Conservation (phyloP, 805 yeast species). For the Myxozyma geophila region DNA sequence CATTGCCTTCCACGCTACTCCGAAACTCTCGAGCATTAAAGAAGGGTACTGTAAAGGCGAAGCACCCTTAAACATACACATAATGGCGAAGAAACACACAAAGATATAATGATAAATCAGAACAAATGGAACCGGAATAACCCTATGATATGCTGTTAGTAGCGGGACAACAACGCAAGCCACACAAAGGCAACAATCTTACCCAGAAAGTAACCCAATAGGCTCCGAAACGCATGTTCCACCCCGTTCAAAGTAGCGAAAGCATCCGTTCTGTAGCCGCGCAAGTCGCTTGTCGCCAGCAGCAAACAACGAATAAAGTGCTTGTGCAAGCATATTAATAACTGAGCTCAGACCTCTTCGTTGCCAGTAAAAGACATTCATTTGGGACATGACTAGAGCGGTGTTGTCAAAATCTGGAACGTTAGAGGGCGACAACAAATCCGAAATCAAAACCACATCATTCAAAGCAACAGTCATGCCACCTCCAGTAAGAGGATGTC, state of each 20-base stretch:
- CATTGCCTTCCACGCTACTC: constrained; percentile 34
- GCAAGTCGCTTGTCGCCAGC: constrained; percentile 64
- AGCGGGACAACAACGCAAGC: too few relatives aligned
- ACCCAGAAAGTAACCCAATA: constrained; percentile 78
- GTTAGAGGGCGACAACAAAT: constrained; percentile 59
- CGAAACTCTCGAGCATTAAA: constrained; percentile 27
- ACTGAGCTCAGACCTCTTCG: constrained; percentile 83
- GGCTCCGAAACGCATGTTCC: constrained; percentile 82
- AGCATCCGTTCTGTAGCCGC: constrained; percentile 85
- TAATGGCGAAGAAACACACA: constrained; percentile 86
- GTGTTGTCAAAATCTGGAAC: constrained; percentile 64
- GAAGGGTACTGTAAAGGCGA: constrained; percentile 31
- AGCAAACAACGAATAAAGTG: constrained; percentile 86
- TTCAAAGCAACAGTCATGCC: constrained; percentile 98
- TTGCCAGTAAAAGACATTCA: constrained; percentile 71
- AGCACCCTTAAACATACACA: constrained; percentile 25
- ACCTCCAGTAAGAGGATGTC: constrained; percentile 98
- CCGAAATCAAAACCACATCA: constrained; percentile 74
- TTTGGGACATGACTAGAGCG: constrained; percentile 57
- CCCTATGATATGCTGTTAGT: constrained; percentile 24
- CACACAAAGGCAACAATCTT: not conserved
- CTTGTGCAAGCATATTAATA: constrained; percentile 86
- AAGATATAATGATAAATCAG: constrained; percentile 85
- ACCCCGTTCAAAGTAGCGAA: constrained; percentile 80
- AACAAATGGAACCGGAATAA: constrained; percentile 72